A percentile compares a stretch with the other conserved stretches of the same genome.
These are phyloP conservation scores for Hypocreales sp. DNA, from an alignment of 2,329 filamentous ascomycete species.

Conservation along the genomic window DNA sequence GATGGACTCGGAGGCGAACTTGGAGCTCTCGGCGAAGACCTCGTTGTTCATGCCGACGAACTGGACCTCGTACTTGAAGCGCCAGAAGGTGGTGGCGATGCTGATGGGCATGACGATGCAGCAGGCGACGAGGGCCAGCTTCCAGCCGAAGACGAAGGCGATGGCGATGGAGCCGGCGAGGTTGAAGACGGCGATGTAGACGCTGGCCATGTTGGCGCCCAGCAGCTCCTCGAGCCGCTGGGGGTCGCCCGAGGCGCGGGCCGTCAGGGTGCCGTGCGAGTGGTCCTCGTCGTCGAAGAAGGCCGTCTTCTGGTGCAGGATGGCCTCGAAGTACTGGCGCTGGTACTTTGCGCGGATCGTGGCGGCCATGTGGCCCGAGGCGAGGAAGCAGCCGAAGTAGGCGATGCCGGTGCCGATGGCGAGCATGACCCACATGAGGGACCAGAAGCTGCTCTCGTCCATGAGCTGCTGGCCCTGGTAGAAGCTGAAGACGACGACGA, in stretches of 20 bases:
- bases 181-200: constrained; percentile 47
- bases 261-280: constrained; percentile 43
- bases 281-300: constrained; percentile 48
- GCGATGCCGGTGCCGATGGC: constrained; percentile 34
- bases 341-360: constrained; percentile 38
- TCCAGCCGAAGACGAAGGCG: constrained; percentile 62
- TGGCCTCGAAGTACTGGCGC: constrained; percentile 43
- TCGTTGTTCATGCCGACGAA: constrained; percentile 54
- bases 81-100: constrained; percentile 30
- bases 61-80: constrained; percentile 42
- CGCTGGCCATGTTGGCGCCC: constrained; percentile 47
- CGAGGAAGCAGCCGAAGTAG: constrained; percentile 28
- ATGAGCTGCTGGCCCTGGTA: constrained; percentile 13
- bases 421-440: constrained; percentile 48
- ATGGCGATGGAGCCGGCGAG: constrained; percentile 50
- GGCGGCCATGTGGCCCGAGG: constrained; percentile 28
- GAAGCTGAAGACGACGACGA: constrained; percentile 37
- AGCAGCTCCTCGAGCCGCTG: constrained; percentile 47
- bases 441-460: constrained; percentile 41
- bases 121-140: constrained; percentile 51
- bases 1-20: constrained; percentile 62
- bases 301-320: constrained; percentile 41
- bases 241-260: constrained; percentile 38
- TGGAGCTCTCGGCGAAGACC: constrained; percentile 56
- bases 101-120: constrained; percentile 42